phyloP scores from a whole-genome alignment of 352 stramenopile species.

The Peronospora tabacina region DNA sequence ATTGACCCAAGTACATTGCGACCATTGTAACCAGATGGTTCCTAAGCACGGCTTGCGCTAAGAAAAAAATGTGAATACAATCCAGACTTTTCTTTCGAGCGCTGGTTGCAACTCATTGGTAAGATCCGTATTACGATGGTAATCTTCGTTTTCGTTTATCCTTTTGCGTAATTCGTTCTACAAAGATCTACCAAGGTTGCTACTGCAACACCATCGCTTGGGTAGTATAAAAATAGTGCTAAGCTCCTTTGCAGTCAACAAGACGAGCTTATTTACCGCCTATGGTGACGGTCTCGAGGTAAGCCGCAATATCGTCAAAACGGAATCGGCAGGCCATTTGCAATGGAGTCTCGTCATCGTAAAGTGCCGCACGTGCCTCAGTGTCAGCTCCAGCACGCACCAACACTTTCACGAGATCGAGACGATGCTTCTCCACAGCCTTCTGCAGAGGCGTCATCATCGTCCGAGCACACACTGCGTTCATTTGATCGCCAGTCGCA shows the following conservation, averaged over 20 bases:
- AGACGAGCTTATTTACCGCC: constrained; percentile 7
- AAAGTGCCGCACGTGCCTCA: constrained; percentile 34
- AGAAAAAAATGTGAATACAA: background rate
- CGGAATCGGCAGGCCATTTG: constrained; percentile 51
- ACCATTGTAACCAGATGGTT: constrained; percentile 33
- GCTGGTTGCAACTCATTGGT: background rate
- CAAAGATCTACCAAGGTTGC: background rate
- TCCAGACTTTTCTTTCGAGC: background rate
- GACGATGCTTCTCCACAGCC: constrained; percentile 49
- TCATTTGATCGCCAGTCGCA: constrained; percentile 21
- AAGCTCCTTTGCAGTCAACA: background rate
- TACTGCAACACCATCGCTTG: background rate
- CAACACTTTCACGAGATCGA: constrained; percentile 43
- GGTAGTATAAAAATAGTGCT: background rate
- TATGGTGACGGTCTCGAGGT: constrained; percentile 18
- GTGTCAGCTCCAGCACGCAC: constrained; percentile 37
- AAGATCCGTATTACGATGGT: background rate
- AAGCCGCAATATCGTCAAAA: constrained; percentile 35
- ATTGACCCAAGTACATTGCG: constrained; percentile 83
- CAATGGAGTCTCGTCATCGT: constrained; percentile 55
- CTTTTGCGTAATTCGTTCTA: background rate
- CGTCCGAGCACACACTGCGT: constrained; percentile 41
- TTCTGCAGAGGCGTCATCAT: constrained; percentile 63
- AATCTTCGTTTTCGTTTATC: background rate
- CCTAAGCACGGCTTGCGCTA: constrained; percentile 16